phyloP scores from a whole-genome alignment of 1,284 basidiomycete genomes.

The Apiotrichum mycotoxinovorans region DNA sequence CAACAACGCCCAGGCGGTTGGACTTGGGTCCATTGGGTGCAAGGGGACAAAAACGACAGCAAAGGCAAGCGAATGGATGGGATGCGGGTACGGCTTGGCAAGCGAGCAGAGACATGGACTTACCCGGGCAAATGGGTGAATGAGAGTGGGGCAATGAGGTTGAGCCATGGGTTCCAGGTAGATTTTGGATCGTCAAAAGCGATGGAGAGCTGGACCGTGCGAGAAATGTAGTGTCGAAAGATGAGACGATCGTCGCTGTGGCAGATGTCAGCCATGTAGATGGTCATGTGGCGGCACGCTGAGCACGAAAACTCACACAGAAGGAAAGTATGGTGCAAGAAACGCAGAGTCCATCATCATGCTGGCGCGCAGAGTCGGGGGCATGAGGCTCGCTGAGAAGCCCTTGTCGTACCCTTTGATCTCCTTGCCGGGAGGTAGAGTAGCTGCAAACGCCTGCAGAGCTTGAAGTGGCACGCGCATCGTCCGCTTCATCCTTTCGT shows the following conservation, averaged over 20 bases:
- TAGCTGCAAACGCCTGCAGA: constrained; percentile 5
- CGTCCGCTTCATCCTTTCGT: constrained; percentile 7
- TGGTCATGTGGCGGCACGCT: neutral
- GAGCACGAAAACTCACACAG: constrained; percentile 25
- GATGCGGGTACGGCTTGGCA: neutral
- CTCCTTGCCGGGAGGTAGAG: constrained; percentile 17
- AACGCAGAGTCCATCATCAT: constrained; percentile 39
- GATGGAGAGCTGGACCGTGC: constrained; percentile 37
- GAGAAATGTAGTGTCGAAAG: constrained; percentile 38
- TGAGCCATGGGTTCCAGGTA: constrained; percentile 43
- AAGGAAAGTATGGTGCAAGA: constrained; percentile 36
- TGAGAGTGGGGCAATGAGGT: constrained; percentile 34
- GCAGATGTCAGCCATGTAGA: neutral
- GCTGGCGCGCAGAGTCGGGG: constrained; percentile 20
- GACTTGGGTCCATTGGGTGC: too few species aligned
- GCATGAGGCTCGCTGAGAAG: constrained; percentile 19
- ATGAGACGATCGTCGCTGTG: constrained; percentile 36
- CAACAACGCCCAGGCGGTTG: too few species aligned
- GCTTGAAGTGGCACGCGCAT: constrained; percentile 9
- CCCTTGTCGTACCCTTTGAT: constrained; percentile 17
- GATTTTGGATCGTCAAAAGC: constrained; percentile 29
- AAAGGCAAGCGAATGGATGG: too few species aligned
- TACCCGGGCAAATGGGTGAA: constrained; percentile 37
- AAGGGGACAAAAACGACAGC: too few species aligned
- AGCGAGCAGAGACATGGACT: constrained; percentile 1